A percentile compares a stretch with the other conserved stretches of the same genome.
These are phyloP conservation scores for Limnomonas spitsbergensis DNA, from an alignment of 139 green algal species.

Conservation along the genomic window DNA sequence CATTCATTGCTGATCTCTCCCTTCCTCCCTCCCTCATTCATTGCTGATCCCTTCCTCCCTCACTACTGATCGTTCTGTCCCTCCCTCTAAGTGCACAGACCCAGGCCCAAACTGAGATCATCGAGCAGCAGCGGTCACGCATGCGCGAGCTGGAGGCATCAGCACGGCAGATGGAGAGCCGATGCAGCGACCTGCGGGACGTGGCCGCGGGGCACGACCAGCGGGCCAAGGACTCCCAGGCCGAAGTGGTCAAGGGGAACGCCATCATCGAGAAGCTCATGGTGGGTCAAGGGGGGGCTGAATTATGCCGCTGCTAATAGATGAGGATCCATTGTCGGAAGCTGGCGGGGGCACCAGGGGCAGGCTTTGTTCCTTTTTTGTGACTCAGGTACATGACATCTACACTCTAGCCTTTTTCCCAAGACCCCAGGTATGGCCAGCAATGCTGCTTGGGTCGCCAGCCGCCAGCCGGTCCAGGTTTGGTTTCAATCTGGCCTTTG, in stretches of 20 bases:
- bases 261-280: conserved; percentile 75
- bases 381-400: too few relatives aligned
- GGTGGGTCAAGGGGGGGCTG: conserved; percentile 50
- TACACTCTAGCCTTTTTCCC: too few relatives aligned
- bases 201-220: conserved; percentile 38
- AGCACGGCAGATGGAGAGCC: conserved; percentile 49
- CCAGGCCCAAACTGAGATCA: conserved; percentile 30
- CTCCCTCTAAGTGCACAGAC: neutral
- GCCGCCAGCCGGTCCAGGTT: too few relatives aligned
- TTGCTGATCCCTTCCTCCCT: neutral
- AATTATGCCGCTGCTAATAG: too few relatives aligned
- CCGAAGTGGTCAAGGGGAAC: conserved; percentile 76
- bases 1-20: neutral
- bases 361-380: too few relatives aligned
- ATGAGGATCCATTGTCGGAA: too few relatives aligned
- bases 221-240: conserved; percentile 52
- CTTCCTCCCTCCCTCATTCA: neutral
- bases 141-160: conserved; percentile 61
- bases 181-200: conserved; percentile 63
- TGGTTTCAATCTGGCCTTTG: too few relatives aligned
- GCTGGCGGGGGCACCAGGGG: too few relatives aligned
- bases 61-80: neutral
- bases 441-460: too few relatives aligned
- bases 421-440: too few relatives aligned
- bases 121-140: conserved; percentile 58